Percentiles rank a stretch among this genome's conserved stretches.
Conservation (phyloP, 2,329 filamentous ascomycete genomes). For the Coniella vitis region DNA sequence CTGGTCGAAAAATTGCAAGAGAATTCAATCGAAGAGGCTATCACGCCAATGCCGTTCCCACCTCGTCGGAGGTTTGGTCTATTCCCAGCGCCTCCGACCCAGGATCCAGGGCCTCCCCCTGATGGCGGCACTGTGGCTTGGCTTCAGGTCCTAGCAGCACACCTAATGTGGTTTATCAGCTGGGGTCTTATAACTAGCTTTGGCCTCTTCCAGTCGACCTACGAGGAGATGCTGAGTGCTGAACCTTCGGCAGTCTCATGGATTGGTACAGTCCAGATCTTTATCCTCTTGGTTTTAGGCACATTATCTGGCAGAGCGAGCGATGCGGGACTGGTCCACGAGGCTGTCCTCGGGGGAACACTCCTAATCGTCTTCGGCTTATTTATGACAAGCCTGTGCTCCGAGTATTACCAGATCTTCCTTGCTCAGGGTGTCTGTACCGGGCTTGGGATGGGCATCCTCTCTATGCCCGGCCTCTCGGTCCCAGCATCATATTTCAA, state of each 20-base stretch:
- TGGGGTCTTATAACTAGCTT: slow-evolving; percentile 32
- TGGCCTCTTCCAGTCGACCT: slow-evolving; percentile 34
- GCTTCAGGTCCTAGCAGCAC: too few relatives aligned
- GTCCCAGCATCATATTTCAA: too few relatives aligned
- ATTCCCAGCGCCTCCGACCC: slow-evolving; percentile 16
- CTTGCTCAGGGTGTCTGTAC: too few relatives aligned
- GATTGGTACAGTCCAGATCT: slow-evolving; percentile 42
- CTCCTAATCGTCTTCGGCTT: slow-evolving; percentile 39
- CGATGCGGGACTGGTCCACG: too few relatives aligned
- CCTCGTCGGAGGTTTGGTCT: slow-evolving; percentile 3
- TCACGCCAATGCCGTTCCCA: not conserved
- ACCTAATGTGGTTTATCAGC: too few relatives aligned
- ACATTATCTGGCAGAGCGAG: too few relatives aligned
- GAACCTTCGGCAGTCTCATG: slow-evolving; percentile 35
- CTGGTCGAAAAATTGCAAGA: too few relatives aligned
- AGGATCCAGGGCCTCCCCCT: slow-evolving; percentile 21
- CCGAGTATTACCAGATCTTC: slow-evolving; percentile 40
- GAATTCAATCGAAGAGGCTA: too few relatives aligned
- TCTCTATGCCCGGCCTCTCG: too few relatives aligned
- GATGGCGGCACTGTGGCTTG: too few relatives aligned
- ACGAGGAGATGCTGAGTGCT: slow-evolving; percentile 25
- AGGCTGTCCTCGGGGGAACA: slow-evolving; percentile 27
- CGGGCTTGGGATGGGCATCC: too few relatives aligned
- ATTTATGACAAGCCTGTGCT: slow-evolving; percentile 37
- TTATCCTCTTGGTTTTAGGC: too few relatives aligned